Evolutionary conservation across 1,284 basidiomycete genomes (phyloP).

Genomic region (Rhodotorula sp.): DNA sequence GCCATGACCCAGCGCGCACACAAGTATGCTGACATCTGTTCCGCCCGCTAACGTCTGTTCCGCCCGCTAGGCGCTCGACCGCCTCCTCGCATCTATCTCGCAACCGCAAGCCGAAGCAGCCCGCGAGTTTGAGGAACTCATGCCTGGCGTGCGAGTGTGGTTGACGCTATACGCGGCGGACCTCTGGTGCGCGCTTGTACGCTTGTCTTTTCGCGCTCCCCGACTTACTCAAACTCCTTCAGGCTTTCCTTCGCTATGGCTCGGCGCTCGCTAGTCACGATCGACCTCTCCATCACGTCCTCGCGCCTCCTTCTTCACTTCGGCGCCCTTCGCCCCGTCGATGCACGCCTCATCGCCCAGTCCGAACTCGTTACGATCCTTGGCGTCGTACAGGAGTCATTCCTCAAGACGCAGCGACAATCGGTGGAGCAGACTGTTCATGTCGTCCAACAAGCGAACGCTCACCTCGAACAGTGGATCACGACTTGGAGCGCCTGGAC

Average conservation of each 20-base stretch:
- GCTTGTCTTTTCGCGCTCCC: not conserved
- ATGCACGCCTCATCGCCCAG: constrained; percentile 35
- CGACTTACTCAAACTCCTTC: not conserved
- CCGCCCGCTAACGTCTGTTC: not conserved
- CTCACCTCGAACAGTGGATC: constrained; percentile 32
- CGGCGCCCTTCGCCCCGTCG: constrained; percentile 33
- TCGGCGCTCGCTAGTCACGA: constrained; percentile 36
- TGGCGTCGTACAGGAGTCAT: constrained; percentile 35
- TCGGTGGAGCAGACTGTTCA: constrained; percentile 27
- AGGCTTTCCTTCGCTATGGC: constrained; percentile 35
- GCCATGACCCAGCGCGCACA: not conserved
- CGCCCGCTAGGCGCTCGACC: constrained; percentile 12
- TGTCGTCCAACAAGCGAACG: constrained; percentile 27
- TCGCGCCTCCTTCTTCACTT: constrained; percentile 35
- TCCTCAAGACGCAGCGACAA: constrained; percentile 32
- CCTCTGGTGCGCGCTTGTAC: constrained; percentile 15
- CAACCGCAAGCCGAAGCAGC: constrained; percentile 15
- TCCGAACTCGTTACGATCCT: constrained; percentile 36
- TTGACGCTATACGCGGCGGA: constrained; percentile 33
- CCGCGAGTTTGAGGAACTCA: constrained; percentile 24
- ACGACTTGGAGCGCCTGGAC: constrained; percentile 32
- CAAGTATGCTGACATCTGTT: too few species aligned
- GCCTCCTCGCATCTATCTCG: constrained; percentile 18
- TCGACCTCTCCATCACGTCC: constrained; percentile 36
- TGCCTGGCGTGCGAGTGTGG: constrained; percentile 30